Percentiles rank a stretch among this genome's conserved stretches.
These are phyloP conservation scores for Ploettnerulaceae sp. DNA, from an alignment of 2,329 filamentous ascomycete species.

Conservation along the genomic window DNA sequence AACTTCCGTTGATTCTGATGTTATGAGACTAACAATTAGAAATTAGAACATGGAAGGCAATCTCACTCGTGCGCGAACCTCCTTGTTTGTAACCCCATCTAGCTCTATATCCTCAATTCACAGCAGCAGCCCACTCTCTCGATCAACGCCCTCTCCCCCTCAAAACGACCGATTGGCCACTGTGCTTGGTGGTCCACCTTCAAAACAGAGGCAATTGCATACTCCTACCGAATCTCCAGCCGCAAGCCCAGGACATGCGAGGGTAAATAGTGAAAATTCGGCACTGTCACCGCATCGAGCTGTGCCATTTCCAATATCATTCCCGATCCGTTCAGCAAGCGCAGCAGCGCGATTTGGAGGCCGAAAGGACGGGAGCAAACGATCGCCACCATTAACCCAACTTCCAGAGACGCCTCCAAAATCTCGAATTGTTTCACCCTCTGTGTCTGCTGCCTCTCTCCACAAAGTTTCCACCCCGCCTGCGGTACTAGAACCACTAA, in stretches of 20 bases:
- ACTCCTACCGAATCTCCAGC: slow-evolving; percentile 25
- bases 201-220: slow-evolving; percentile 27
- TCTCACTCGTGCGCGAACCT: slow-evolving; percentile 69
- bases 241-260: slow-evolving; percentile 47
- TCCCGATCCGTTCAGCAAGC: slow-evolving; percentile 57
- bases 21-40: slow-evolving; percentile 23
- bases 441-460: slow-evolving; percentile 18
- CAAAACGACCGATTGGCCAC: slow-evolving; percentile 18
- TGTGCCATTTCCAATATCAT: slow-evolving; percentile 43
- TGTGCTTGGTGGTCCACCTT: slow-evolving; percentile 21
- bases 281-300: slow-evolving; percentile 42
- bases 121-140: slow-evolving; percentile 36
- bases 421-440: slow-evolving; percentile 4
- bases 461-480: slow-evolving; percentile 24
- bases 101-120: slow-evolving; percentile 43
- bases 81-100: slow-evolving; percentile 51
- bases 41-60: slow-evolving; percentile 88
- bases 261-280: slow-evolving; percentile 58
- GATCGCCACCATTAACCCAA: slow-evolving; percentile 13
- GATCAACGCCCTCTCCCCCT: slow-evolving; percentile 32
- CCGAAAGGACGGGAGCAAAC: slow-evolving; percentile 25
- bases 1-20: not conserved
- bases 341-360: slow-evolving; percentile 49
- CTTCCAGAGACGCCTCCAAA: slow-evolving; percentile 16
- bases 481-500: slow-evolving; percentile 45